Percentiles rank a stretch among this genome's conserved stretches.
These are phyloP conservation scores for Nigrospora oryzae DNA, from an alignment of 2,329 filamentous ascomycete genomes.

Conservation along the genomic window DNA sequence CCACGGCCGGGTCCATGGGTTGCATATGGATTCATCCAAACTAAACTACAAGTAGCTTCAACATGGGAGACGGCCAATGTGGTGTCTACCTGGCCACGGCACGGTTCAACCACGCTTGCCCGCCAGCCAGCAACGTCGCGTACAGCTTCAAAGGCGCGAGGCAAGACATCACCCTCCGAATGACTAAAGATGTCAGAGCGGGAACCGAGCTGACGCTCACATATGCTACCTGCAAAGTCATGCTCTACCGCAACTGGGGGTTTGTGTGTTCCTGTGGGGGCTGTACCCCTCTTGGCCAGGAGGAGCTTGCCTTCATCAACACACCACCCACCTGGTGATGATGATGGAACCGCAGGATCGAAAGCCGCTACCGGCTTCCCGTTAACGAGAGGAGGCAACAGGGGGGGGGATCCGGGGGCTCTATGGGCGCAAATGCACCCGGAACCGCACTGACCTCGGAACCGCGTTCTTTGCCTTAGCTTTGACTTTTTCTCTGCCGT, in stretches of 20 bases:
- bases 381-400: no score
- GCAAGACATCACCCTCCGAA: constrained; percentile 30
- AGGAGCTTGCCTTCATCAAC: not conserved
- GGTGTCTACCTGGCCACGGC: constrained; percentile 42
- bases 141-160: constrained; percentile 29
- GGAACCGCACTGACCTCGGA: no score
- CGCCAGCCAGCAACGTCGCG: constrained; percentile 28
- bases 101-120: constrained; percentile 52
- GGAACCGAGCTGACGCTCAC: constrained; percentile 44
- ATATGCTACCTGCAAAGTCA: constrained; percentile 27
- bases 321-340: no score
- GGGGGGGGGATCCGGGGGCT: no score
- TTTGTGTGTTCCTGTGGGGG: constrained; percentile 43
- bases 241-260: constrained; percentile 37
- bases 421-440: no score
- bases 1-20: no score
- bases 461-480: no score
- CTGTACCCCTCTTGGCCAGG: constrained; percentile 20
- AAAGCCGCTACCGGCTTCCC: no score
- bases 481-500: no score
- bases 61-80: constrained; percentile 10
- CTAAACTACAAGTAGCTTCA: constrained; percentile 6
- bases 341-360: no score
- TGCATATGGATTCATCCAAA: no score
- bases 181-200: constrained; percentile 24